These are phyloP conservation scores for Casuarina cunninghamiana DNA, from an alignment of 306 rosid species.

Conservation along the genomic window DNA sequence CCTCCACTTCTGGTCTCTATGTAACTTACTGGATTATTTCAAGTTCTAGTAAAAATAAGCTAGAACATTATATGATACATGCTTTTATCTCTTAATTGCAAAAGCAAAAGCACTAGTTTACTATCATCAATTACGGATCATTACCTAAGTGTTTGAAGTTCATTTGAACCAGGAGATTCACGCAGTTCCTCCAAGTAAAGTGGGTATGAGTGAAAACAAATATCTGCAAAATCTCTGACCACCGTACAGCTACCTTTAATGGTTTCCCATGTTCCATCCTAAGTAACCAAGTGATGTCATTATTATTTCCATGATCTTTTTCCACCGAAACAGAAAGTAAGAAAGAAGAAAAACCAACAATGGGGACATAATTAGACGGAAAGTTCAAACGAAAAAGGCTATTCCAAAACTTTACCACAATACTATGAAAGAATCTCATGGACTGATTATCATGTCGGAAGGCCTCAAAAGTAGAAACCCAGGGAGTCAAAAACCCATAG, in stretches of 20 bases:
- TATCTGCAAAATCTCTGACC: slow-evolving; percentile 83
- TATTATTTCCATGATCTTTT: not conserved
- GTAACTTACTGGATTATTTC: not conserved
- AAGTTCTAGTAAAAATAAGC: not conserved
- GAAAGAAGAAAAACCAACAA: not conserved
- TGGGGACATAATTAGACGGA: slow-evolving; percentile 17
- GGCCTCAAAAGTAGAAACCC: slow-evolving; percentile 90
- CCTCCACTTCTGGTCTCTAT: not conserved
- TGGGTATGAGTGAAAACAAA: slow-evolving; percentile 73
- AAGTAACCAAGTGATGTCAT: slow-evolving; percentile 1
- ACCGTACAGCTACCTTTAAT: slow-evolving; percentile 79
- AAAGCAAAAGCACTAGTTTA: not conserved
- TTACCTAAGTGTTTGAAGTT: slow-evolving; percentile 59
- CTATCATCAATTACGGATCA: not conserved
- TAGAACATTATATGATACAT: not conserved
- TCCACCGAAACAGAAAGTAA: not conserved
- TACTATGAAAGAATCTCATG: slow-evolving; percentile 56
- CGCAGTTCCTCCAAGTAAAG: slow-evolving; percentile 73
- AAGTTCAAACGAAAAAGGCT: not conserved
- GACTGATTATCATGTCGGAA: slow-evolving; percentile 61
- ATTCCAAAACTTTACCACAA: slow-evolving; percentile 46
- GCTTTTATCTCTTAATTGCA: not conserved
- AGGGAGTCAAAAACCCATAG: slow-evolving; percentile 83
- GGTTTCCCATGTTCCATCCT: slow-evolving; percentile 94
- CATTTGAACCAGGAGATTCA: slow-evolving; percentile 54